phyloP scores from a whole-genome alignment of 1,139 yeast genomes.

The Geotrichum candidum region DNA sequence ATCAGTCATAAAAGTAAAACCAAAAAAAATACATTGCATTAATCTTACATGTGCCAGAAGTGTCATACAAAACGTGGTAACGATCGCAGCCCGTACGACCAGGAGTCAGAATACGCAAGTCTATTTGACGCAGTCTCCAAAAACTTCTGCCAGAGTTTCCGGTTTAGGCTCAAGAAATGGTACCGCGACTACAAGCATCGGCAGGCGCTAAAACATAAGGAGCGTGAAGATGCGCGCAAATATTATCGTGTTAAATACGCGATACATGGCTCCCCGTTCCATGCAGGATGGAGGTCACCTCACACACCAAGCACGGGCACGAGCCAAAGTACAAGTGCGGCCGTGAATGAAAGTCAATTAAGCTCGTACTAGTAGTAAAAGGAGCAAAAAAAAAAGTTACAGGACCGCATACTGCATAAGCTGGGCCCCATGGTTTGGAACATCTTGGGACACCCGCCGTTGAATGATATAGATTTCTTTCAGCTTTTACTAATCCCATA shows the following conservation, averaged over 20 bases:
- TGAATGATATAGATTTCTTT: no score
- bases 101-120: neutral
- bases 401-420: no score
- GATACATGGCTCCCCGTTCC: neutral
- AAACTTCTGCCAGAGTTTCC: neutral
- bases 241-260: neutral
- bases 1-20: no score
- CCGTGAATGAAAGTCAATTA: neutral
- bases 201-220: neutral
- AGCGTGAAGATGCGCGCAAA: neutral
- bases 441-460: no score
- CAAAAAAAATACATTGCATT: no score
- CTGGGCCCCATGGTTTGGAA: no score
- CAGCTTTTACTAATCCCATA: no score
- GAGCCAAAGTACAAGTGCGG: neutral
- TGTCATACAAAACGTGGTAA: neutral
- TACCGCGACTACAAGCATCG: neutral
- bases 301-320: neutral
- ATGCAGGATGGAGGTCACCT: neutral
- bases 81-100: neutral
- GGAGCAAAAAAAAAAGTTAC: no score
- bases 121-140: neutral
- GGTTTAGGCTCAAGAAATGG: neutral
- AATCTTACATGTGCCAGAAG: neutral
- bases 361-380: neutral